Base-by-base conservation (phyloP, 345 rosid genomes). In the Durio zibethinus region DNA sequence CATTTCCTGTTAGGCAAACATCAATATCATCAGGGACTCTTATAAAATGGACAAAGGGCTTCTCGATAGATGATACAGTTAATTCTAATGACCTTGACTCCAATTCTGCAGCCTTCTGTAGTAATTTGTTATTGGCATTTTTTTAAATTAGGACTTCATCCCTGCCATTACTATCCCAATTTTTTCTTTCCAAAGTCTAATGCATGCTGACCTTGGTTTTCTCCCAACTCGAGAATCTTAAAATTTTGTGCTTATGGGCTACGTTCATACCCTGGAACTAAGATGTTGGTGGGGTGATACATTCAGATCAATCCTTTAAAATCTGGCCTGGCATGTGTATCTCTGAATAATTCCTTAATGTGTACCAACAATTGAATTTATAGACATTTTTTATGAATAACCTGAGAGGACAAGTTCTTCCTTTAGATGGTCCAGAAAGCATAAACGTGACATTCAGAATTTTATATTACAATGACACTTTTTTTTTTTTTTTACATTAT, bases 31-130 rank as follows among this genome's bases (percentile, higher is more conserved):
- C 97, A 1, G 98, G 97, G 74, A 85, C 79, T 80, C 97, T 94
- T 80, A 90, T 92, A 56, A 93, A 89, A 74, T 94, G 98, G 98
- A 94, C 97, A 1, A 94, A 94, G 83, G 98, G 97, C 53, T 94
- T 94, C 84, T 84, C 89, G 4, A 89, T 94, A 14, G 93, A 94
- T 78, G 97, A 94, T 31, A 65, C 88, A 76, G 98, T 94, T 77
- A 84, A 50, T 76, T 61, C 83, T 74, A 8, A 18, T 59, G 67
- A 66, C 76, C 79, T 65, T 47, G n/a, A 38, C 36, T 33, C 53
- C 10, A 45, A 27, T 57, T 78, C 40, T 43, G 5, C 69, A 36
- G 20, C 40, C 29, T 50, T 40, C 76, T 50, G 6, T 36, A 6
- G 42, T 54, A 23, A 12, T 56, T 54, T 5, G 35, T 52, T 67